Evolutionary conservation across 2,329 filamentous ascomycete species (phyloP).

Genomic region (Neurospora sp.): DNA sequence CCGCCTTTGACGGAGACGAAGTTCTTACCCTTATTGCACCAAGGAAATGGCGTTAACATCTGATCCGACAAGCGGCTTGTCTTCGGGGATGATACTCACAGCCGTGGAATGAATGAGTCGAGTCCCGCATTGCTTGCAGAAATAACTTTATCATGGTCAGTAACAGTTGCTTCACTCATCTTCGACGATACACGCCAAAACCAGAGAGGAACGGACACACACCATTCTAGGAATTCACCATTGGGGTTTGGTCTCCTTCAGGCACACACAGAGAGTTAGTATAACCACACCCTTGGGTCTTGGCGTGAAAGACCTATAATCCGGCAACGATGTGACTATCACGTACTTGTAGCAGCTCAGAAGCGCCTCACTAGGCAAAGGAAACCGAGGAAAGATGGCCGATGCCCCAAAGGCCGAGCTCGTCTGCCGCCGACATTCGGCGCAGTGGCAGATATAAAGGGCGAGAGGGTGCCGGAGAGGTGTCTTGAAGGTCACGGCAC

Average conservation of each 20-base stretch:
- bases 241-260: neutral
- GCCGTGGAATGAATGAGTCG: slow-evolving; percentile 52
- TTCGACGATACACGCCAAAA: neutral
- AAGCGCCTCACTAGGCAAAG: slow-evolving; percentile 37
- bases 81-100: slow-evolving; percentile 26
- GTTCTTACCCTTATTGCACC: slow-evolving; percentile 37
- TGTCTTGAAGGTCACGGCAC: slow-evolving; percentile 50
- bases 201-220: slow-evolving; percentile 13
- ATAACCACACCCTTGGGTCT: neutral
- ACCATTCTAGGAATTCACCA: slow-evolving; percentile 40
- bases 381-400: slow-evolving; percentile 60
- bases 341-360: slow-evolving; percentile 47
- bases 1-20: slow-evolving; percentile 58
- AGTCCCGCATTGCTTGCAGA: slow-evolving; percentile 57
- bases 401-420: slow-evolving; percentile 58
- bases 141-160: slow-evolving; percentile 37
- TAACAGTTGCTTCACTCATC: neutral
- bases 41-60: neutral
- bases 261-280: neutral
- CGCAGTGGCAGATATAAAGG: slow-evolving; percentile 64
- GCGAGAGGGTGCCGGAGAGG: slow-evolving; percentile 48
- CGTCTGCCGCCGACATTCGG: slow-evolving; percentile 55
- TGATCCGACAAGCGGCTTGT: neutral
- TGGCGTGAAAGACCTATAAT: neutral
- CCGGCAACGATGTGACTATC: neutral